These are phyloP conservation scores for Cytauxzoon felis DNA, from an alignment of 169 alveolate genomes.

Conservation along the genomic window DNA sequence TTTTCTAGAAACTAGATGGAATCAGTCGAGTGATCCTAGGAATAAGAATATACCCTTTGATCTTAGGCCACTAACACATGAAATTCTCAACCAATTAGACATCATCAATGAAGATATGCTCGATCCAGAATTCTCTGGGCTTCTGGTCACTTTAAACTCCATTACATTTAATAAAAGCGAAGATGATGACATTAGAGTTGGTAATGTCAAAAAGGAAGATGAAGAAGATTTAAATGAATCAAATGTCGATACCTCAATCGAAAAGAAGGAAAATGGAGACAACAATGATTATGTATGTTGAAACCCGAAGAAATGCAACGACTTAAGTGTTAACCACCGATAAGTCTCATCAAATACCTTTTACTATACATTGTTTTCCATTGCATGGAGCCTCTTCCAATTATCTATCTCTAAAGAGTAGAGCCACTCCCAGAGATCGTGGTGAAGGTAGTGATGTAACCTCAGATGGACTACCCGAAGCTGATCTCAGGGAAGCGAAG, in stretches of 20 bases:
- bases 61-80: constrained; percentile 64
- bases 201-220: not conserved
- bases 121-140: constrained; percentile 73
- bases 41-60: constrained; percentile 75
- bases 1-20: constrained; percentile 54
- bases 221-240: not conserved
- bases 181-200: constrained; percentile 22
- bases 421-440: too few species aligned
- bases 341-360: not conserved
- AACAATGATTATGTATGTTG: too few species aligned
- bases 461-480: too few species aligned
- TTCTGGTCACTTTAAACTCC: constrained; percentile 71
- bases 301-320: too few species aligned
- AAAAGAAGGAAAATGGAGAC: not conserved
- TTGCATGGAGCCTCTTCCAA: too few species aligned
- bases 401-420: too few species aligned
- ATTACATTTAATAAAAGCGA: constrained; percentile 30
- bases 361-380: too few species aligned
- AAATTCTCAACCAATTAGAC: constrained; percentile 62
- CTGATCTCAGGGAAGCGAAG: too few species aligned
- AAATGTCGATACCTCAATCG: not conserved
- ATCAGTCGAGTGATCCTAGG: constrained; percentile 43
- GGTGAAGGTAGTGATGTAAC: too few species aligned
- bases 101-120: constrained; percentile 65
- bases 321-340: not conserved